Evolutionary conservation across 2,329 filamentous ascomycete genomes (phyloP).

Genomic region (Stemphylium vesicarium): DNA sequence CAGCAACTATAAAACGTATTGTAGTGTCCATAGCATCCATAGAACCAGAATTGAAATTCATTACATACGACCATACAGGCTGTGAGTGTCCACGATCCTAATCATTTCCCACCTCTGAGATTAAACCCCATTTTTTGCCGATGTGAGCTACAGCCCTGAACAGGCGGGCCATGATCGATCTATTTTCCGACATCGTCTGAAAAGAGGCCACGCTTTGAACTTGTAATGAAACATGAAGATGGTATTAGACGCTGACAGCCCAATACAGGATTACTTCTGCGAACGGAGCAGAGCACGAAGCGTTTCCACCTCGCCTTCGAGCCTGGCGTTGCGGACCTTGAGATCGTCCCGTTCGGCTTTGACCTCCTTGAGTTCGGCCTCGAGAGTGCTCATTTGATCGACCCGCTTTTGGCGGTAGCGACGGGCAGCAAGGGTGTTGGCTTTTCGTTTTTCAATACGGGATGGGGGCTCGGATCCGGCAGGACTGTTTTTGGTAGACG

Average conservation of each 20-base stretch:
- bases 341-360: slow-evolving; percentile 69
- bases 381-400: slow-evolving; percentile 68
- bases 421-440: slow-evolving; percentile 74
- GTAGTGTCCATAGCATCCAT: slow-evolving; percentile 1
- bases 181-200: slow-evolving; percentile 43
- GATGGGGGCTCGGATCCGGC: slow-evolving; percentile 33
- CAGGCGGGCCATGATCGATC: slow-evolving; percentile 30
- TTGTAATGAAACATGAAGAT: slow-evolving; percentile 4
- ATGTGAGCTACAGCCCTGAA: slow-evolving; percentile 31
- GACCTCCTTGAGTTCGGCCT: slow-evolving; percentile 64
- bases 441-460: slow-evolving; percentile 62
- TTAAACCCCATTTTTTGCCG: slow-evolving; percentile 39
- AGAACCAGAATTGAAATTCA: slow-evolving; percentile 10
- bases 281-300: slow-evolving; percentile 60
- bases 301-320: slow-evolving; percentile 69
- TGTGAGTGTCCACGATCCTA: slow-evolving; percentile 18
- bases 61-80: slow-evolving; percentile 5
- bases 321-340: slow-evolving; percentile 65
- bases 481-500: slow-evolving; percentile 29
- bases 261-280: slow-evolving; percentile 30
- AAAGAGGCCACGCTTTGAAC: slow-evolving; percentile 10
- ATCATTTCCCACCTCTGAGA: slow-evolving; percentile 20
- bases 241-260: slow-evolving; percentile 20
- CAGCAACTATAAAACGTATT: background rate
- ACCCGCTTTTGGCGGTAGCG: slow-evolving; percentile 75